Conservation (phyloP, 2,329 filamentous ascomycete genomes). For the Ophiostoma populinum region DNA sequence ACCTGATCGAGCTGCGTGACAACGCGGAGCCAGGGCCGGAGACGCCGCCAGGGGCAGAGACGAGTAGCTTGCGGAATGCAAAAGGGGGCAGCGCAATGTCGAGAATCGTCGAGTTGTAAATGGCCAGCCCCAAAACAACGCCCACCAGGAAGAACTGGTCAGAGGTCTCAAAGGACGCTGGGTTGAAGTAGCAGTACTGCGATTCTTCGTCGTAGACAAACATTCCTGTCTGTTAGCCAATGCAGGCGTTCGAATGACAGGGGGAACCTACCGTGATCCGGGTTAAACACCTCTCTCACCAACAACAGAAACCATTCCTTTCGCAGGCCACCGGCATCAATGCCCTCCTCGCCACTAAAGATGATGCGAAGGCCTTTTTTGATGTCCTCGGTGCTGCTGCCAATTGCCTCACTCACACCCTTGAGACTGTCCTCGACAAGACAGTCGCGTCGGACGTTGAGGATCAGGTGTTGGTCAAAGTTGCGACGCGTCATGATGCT, state of each 20-base stretch:
- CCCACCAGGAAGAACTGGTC: conserved; percentile 87
- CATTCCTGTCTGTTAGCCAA: conserved; percentile 42
- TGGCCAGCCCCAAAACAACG: conserved; percentile 71
- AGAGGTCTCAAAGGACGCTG: conserved; percentile 73
- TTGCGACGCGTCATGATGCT: conserved; percentile 62
- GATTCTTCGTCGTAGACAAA: conserved; percentile 89
- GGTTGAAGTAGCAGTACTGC: conserved; percentile 83
- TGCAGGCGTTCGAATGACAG: too few species aligned
- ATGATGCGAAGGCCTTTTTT: conserved; percentile 80
- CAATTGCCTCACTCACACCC: conserved; percentile 69
- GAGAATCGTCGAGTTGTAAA: conserved; percentile 88
- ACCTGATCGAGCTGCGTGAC: conserved; percentile 46
- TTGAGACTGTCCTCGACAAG: conserved; percentile 77
- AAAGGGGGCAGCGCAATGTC: conserved; percentile 80
- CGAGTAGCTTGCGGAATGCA: conserved; percentile 72
- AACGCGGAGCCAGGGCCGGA: conserved; percentile 33
- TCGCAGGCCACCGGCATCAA: conserved; percentile 74
- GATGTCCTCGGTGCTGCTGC: conserved; percentile 64
- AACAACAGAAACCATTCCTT: conserved; percentile 93
- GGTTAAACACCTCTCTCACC: conserved; percentile 78
- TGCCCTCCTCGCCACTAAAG: conserved; percentile 76
- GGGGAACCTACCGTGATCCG: conserved; percentile 64
- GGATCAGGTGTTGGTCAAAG: conserved; percentile 59
- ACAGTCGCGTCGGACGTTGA: conserved; percentile 68
- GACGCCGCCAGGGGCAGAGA: conserved; percentile 49